Percentiles rank a stretch among this genome's conserved stretches.
phyloP scores from a whole-genome alignment of 2,329 filamentous ascomycete genomes.

The Colletotrichum liriopes region DNA sequence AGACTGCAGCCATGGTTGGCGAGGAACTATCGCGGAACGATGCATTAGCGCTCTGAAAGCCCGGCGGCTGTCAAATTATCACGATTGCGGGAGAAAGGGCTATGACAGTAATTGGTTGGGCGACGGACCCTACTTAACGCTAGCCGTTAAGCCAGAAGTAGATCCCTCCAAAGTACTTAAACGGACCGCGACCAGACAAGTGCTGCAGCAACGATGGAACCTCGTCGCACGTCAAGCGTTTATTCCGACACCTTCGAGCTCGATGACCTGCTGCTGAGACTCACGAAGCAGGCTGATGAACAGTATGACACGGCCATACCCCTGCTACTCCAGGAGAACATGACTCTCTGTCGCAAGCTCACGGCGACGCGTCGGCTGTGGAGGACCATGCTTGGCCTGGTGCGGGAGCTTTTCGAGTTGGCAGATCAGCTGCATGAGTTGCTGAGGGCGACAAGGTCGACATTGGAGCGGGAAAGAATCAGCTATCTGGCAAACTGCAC shows the following conservation, averaged over 20 bases:
- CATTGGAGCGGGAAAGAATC: not conserved
- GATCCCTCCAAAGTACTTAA: constrained; percentile 6
- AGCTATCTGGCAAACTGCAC: constrained; percentile 18
- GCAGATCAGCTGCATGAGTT: not conserved
- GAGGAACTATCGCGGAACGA: not conserved
- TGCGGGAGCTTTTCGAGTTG: not conserved
- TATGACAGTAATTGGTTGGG: not conserved
- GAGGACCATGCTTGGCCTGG: not conserved
- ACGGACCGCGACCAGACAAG: not conserved
- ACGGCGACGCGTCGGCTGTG: not conserved
- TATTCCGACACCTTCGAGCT: constrained; percentile 16
- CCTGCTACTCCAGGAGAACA: constrained; percentile 2
- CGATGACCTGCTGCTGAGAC: not conserved
- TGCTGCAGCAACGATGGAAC: constrained; percentile 10
- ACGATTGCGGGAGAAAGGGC: not conserved
- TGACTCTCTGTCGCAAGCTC: not conserved
- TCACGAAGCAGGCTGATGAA: constrained; percentile 13
- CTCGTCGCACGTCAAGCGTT: constrained; percentile 6
- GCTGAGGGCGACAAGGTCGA: not conserved
- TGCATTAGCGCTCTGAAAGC: not conserved
- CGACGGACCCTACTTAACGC: constrained; percentile 8
- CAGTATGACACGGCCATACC: not conserved
- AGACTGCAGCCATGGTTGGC: not conserved
- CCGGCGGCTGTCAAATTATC: not conserved
- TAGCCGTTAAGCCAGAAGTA: not conserved